A percentile compares a stretch with the other conserved stretches of the same genome.
Evolutionary conservation across 1,139 yeast species (phyloP).

Genomic region (Geotrichum reessii): DNA sequence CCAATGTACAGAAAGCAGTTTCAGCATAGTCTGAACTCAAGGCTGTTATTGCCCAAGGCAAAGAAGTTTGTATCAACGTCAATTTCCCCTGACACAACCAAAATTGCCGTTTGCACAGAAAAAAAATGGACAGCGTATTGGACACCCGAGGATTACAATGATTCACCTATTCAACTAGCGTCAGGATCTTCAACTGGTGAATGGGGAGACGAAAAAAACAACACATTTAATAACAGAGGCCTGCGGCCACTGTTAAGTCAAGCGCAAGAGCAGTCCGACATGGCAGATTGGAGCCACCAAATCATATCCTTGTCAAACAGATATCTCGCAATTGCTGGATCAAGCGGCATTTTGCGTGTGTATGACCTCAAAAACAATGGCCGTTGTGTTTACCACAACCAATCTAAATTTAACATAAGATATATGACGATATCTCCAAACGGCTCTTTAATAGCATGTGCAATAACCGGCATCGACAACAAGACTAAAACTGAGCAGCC

Average conservation of each 20-base stretch:
- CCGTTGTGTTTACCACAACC: constrained; percentile 59
- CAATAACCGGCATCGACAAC: constrained; percentile 74
- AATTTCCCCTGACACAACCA: constrained; percentile 57
- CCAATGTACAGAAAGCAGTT: constrained; percentile 71
- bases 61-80: constrained; percentile 53
- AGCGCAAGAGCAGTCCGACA: constrained; percentile 26
- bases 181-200: constrained; percentile 69
- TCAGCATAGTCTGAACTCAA: constrained; percentile 59
- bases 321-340: constrained; percentile 63
- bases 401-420: constrained; percentile 69
- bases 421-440: constrained; percentile 67
- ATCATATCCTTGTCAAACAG: constrained; percentile 59
- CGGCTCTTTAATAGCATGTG: constrained; percentile 66
- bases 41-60: constrained; percentile 45
- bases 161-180: constrained; percentile 53
- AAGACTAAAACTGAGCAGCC: constrained; percentile 72
- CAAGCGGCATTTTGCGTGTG: constrained; percentile 64
- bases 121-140: constrained; percentile 68
- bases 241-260: constrained; percentile 6
- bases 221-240: background rate
- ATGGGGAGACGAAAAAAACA: constrained; percentile 15
- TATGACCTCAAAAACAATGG: constrained; percentile 55
- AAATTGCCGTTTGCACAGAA: constrained; percentile 60
- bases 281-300: constrained; percentile 53
- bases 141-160: constrained; percentile 41